A percentile compares a stretch with the other conserved stretches of the same genome.
phyloP scores from a whole-genome alignment of 2,329 filamentous ascomycete genomes.

The Ophiostoma angusticollis region DNA sequence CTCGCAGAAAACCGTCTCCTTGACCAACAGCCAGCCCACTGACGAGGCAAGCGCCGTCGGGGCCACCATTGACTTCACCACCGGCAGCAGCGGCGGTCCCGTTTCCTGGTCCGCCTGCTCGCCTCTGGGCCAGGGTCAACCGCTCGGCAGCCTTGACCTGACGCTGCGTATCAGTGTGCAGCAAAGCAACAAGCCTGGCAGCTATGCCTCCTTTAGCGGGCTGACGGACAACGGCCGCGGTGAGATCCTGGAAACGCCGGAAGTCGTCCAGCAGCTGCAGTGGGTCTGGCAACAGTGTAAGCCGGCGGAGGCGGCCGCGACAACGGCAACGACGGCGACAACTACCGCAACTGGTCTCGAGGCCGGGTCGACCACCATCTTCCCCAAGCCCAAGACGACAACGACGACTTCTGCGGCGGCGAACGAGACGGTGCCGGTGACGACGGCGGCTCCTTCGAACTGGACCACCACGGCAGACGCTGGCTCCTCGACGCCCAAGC shows the following conservation, averaged over 20 bases:
- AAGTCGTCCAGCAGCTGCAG: slow-evolving; percentile 2
- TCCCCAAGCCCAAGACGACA: not conserved
- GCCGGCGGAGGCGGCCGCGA: too few species aligned
- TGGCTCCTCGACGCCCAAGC: not conserved
- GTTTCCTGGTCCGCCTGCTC: slow-evolving; percentile 4
- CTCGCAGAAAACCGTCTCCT: not conserved
- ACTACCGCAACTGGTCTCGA: not conserved
- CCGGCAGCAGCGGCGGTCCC: too few species aligned
- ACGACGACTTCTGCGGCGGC: too few species aligned
- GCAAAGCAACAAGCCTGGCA: not conserved
- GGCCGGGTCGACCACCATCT: slow-evolving; percentile 2
- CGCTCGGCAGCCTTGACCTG: not conserved
- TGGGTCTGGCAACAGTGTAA: slow-evolving; percentile 4
- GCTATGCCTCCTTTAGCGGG: slow-evolving; percentile 1
- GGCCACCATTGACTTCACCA: slow-evolving; percentile 1
- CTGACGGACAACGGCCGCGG: slow-evolving; percentile 1
- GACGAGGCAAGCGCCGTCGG: not conserved
- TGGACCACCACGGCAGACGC: not conserved
- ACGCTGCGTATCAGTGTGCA: not conserved
- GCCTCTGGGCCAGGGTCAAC: too few species aligned
- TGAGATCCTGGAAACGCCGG: not conserved
- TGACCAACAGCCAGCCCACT: not conserved
- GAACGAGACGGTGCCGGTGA: not conserved
- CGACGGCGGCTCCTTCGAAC: not conserved
- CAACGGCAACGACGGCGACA: too few species aligned